Evolutionary conservation across 352 stramenopile genomes (phyloP), one percentile per base, ranked within the genome.

Genomic region (Phytopythium vexans): DNA sequence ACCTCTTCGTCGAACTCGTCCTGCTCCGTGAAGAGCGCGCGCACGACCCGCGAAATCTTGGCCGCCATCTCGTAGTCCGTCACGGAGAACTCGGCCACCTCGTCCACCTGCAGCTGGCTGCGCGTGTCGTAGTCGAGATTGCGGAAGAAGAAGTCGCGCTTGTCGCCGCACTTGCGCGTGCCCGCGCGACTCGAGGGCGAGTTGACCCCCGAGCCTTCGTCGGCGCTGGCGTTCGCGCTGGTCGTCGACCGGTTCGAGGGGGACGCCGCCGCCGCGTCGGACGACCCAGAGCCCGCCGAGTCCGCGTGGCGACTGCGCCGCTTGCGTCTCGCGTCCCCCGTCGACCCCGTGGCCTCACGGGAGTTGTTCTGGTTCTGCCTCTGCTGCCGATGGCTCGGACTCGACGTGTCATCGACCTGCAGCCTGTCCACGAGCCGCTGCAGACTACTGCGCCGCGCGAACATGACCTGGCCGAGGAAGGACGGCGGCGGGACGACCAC

Each of bases 71-170:
- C 79, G 41, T 84, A 86, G 55, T 92, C 81, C 8, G 83, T 93
- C 33, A 93, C 80, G 41, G 78, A 91, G 52, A 88, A 93, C 34
- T 77, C 69, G 1, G 80, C 80, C 11, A 93, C 81, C 15, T 93
- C 67, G 54, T 93, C 83, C 33, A 93, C 82, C 54, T 90, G 83
- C 21, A 93, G 52, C 34, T 75, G 63, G 38, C 58, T 85, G 12
- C 83, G 78, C 8, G 78, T 66, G n/a, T 86, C 77, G 11, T 75
- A 86, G 6, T 86, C 60, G 41, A 93, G 58, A 35, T 89, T 86
- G 2, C 83, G 73, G 49, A 93, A 93, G 56, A 93, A 88, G 54
- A 91, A 93, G 49, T 91, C 80, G 36, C 83, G 78, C 60, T 93
- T 93, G 64, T 93, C 82, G 8, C 78, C 79, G 56, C 80, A 89